Conservation (phyloP, 768 basidiomycete genomes). For the Panaeolus cyanescens region DNA sequence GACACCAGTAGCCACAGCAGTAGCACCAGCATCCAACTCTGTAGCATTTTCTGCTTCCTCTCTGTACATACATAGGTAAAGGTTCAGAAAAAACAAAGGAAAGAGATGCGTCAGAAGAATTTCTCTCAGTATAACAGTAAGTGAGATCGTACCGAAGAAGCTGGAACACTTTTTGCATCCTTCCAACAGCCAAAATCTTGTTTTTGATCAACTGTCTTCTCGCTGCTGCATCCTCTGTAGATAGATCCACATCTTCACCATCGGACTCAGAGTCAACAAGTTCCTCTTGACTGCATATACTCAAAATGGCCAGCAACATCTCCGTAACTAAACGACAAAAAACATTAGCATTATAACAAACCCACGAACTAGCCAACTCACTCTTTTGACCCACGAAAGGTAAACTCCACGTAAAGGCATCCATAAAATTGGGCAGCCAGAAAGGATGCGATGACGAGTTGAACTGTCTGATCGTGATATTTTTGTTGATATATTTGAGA, state of each 20-base stretch:
- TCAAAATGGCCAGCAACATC: conserved; percentile 94
- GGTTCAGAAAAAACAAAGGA: background rate
- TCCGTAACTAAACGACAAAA: conserved; percentile 72
- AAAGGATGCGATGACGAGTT: conserved; percentile 83
- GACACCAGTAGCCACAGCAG: conserved; percentile 25
- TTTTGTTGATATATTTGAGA: conserved; percentile 95
- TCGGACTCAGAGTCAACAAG: conserved; percentile 60
- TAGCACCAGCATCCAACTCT: conserved; percentile 49
- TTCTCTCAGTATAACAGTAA: conserved; percentile 1
- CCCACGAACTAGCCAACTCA: conserved; percentile 37
- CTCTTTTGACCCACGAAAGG: conserved; percentile 98
- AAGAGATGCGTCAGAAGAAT: conserved; percentile 1
- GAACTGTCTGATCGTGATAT: conserved; percentile 92
- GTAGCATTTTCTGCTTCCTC: conserved; percentile 81
- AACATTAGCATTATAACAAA: conserved; percentile 7
- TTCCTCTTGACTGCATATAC: conserved; percentile 93
- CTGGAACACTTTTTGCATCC: conserved; percentile 95
- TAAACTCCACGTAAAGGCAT: conserved; percentile 97
- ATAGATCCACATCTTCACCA: conserved; percentile 37
- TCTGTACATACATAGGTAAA: too few species aligned
- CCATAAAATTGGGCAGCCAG: conserved; percentile 97
- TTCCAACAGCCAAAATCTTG: conserved; percentile 96
- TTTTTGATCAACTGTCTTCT: conserved; percentile 93
- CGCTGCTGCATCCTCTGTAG: conserved; percentile 55
- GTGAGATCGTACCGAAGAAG: conserved; percentile 73